These are phyloP conservation scores for Ophiostoma sp. DNA, from an alignment of 2,329 filamentous ascomycete genomes.

Conservation along the genomic window DNA sequence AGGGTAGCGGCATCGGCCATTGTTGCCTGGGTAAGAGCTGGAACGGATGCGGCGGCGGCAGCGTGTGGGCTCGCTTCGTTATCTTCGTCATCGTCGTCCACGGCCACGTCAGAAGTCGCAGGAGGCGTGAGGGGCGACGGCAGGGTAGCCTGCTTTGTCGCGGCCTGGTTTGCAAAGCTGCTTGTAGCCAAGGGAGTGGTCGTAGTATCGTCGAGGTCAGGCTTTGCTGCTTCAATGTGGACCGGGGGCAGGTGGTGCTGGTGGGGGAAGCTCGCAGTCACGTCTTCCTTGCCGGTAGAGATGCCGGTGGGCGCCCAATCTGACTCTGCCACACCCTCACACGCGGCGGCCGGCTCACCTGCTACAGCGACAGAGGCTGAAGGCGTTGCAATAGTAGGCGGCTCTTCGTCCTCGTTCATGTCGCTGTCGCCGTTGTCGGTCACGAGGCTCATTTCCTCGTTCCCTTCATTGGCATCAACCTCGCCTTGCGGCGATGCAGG, in stretches of 20 bases:
- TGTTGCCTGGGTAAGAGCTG: background rate
- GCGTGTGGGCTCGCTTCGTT: background rate
- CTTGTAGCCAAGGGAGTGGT: background rate
- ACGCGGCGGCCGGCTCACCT: background rate
- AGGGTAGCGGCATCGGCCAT: background rate
- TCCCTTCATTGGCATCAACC: slow-evolving; percentile 19
- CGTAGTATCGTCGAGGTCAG: background rate
- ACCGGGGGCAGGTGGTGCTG: slow-evolving; percentile 8
- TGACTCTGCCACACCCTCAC: background rate
- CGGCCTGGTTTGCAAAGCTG: too few relatives aligned
- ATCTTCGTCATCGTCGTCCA: slow-evolving; percentile 14
- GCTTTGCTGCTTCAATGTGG: background rate
- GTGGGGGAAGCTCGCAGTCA: background rate
- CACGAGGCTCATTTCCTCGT: slow-evolving; percentile 25
- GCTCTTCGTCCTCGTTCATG: slow-evolving; percentile 25
- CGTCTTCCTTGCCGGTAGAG: background rate
- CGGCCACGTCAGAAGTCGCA: slow-evolving; percentile 20
- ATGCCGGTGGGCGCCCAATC: background rate
- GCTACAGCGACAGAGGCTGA: slow-evolving; percentile 12
- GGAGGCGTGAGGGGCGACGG: slow-evolving; percentile 23
- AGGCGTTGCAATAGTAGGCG: slow-evolving; percentile 24
- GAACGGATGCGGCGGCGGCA: background rate
- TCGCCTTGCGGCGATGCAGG: slow-evolving; percentile 10
- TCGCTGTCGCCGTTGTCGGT: slow-evolving; percentile 27
- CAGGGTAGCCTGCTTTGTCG: background rate